Conservation (phyloP, 768 basidiomycete genomes). For the Xerocomus potaroensis region DNA sequence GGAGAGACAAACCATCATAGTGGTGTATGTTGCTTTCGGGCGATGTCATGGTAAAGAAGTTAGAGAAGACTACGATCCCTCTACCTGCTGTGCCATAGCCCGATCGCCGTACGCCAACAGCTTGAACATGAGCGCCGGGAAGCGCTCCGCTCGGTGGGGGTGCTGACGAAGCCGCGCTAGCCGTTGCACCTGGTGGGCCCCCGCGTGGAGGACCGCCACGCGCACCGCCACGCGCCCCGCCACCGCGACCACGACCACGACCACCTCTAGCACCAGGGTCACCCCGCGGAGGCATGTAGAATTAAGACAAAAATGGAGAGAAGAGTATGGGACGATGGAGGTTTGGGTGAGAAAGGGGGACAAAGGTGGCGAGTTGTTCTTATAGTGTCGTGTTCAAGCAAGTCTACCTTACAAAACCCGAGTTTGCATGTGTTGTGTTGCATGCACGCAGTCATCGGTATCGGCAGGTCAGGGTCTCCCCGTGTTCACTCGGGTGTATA, state of each 20-base stretch:
- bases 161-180: slow-evolving; percentile 19
- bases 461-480: slow-evolving; percentile 11
- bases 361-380: slow-evolving; percentile 10
- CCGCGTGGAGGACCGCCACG: slow-evolving; percentile 30
- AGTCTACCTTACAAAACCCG: background rate
- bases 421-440: slow-evolving; percentile 29
- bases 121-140: slow-evolving; percentile 36
- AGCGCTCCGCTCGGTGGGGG: slow-evolving; percentile 33
- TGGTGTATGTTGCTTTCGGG: slow-evolving; percentile 66
- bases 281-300: slow-evolving; percentile 38
- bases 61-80: slow-evolving; percentile 41
- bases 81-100: slow-evolving; percentile 57
- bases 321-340: slow-evolving; percentile 10
- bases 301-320: background rate
- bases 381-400: slow-evolving; percentile 17
- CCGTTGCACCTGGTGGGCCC: slow-evolving; percentile 19
- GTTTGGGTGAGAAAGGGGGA: slow-evolving; percentile 13
- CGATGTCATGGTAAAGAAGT: slow-evolving; percentile 61
- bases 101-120: slow-evolving; percentile 67
- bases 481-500: slow-evolving; percentile 5
- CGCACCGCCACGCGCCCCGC: slow-evolving; percentile 27
- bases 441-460: slow-evolving; percentile 11
- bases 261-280: slow-evolving; percentile 24
- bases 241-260: slow-evolving; percentile 17
- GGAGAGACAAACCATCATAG: slow-evolving; percentile 70